Conservation (phyloP, 2,329 filamentous ascomycete genomes). For the Venturia pyrina region DNA sequence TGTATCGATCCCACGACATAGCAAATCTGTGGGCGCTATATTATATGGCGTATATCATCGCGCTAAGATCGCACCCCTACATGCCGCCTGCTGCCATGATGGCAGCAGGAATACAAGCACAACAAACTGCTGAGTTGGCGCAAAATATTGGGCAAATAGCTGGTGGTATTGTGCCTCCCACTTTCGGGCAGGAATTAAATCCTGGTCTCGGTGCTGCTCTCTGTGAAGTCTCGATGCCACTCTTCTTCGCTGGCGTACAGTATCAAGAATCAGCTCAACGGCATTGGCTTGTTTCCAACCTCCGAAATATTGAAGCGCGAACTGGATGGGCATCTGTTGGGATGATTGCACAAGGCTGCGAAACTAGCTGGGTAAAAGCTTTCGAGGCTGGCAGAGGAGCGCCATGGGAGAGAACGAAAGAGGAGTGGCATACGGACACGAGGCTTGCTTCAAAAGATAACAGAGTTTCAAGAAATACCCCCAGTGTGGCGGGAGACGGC, state of each 20-base stretch:
- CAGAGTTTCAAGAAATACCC: background rate
- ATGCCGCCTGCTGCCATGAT: constrained; percentile 90
- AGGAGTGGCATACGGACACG: constrained; percentile 22
- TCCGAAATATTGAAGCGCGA: constrained; percentile 65
- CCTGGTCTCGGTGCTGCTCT: constrained; percentile 71
- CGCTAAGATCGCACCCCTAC: constrained; percentile 71
- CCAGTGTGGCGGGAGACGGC: background rate
- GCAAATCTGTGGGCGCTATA: constrained; percentile 81
- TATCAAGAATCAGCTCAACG: constrained; percentile 64
- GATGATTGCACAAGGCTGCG: constrained; percentile 74
- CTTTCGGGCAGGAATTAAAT: constrained; percentile 46
- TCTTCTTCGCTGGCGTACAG: constrained; percentile 82
- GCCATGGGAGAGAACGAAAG: constrained; percentile 49
- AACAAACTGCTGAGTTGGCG: constrained; percentile 60
- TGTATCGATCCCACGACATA: constrained; percentile 81
- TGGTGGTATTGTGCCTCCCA: constrained; percentile 50
- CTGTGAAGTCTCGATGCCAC: constrained; percentile 68
- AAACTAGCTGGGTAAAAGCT: constrained; percentile 71
- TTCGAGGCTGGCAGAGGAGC: constrained; percentile 66
- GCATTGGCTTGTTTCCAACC: constrained; percentile 62
- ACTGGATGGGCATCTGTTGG: constrained; percentile 82
- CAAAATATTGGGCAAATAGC: constrained; percentile 70
- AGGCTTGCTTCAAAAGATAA: background rate
- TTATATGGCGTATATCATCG: constrained; percentile 72
- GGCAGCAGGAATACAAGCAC: constrained; percentile 68